These are phyloP conservation scores for Alternaria sp. DNA, from an alignment of 2,329 filamentous ascomycete genomes.

Conservation along the genomic window DNA sequence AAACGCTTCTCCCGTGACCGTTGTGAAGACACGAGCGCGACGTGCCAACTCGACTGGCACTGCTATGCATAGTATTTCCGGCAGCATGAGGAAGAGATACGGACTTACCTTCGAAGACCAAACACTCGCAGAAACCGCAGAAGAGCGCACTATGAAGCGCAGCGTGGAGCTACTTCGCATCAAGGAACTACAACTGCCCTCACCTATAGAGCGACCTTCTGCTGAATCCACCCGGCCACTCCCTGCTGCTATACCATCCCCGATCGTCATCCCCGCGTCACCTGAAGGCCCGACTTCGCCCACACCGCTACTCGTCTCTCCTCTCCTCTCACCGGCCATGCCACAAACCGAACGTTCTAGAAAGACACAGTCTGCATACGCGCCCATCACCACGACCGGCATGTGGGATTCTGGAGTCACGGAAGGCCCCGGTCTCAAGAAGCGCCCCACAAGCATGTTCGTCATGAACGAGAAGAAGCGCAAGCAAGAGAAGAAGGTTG, in stretches of 20 bases:
- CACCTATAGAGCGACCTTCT: conserved; percentile 20
- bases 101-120: conserved; percentile 40
- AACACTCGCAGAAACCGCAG: conserved; percentile 40
- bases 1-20: conserved; percentile 29
- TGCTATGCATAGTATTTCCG: conserved; percentile 32
- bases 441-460: conserved; percentile 45
- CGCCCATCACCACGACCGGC: conserved; percentile 45
- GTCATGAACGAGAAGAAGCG: conserved; percentile 44
- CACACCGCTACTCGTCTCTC: conserved; percentile 20
- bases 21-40: conserved; percentile 37
- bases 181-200: conserved; percentile 39
- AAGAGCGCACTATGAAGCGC: conserved; percentile 43
- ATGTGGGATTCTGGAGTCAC: conserved; percentile 48
- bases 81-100: conserved; percentile 41
- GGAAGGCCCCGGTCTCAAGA: conserved; percentile 37
- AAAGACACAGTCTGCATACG: conserved; percentile 44
- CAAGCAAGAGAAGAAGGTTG: conserved; percentile 40
- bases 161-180: conserved; percentile 44
- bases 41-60: conserved; percentile 48
- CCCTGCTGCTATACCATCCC: conserved; percentile 18
- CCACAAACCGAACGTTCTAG: conserved; percentile 27
- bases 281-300: conserved; percentile 14
- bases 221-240: conserved; percentile 4
- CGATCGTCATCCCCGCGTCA: conserved; percentile 23
- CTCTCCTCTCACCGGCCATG: conserved; percentile 23